Base-by-base conservation (phyloP, 2,329 filamentous ascomycete genomes). In the Ambrosiella xylebori region DNA sequence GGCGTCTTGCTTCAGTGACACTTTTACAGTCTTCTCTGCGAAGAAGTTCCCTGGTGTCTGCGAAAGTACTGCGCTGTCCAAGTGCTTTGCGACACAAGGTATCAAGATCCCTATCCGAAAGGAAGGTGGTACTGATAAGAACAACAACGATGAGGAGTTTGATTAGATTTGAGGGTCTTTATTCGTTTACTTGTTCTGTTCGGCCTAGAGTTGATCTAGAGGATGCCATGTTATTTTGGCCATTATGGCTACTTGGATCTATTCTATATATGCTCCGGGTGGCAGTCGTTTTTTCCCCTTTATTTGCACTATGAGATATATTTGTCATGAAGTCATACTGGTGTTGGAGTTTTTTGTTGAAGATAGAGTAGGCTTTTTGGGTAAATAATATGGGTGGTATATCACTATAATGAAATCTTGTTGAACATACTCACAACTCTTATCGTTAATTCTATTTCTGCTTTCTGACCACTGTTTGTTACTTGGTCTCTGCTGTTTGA, bases 41-140 rank as follows among this genome's bases (percentile, higher is more conserved):
- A 98, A 98, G 77, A 96, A 96, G 66, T 98, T 98, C 70, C 93
- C 93, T 0, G 93, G 93, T 45, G 93, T 98, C 1, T 95, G 95
- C 59, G 91, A 97, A 68, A 94, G 86, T 69, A 98, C 93, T 0
- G 72, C 82, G 3, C 73, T 97, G 15, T 96, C 90, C 76, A 95
- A 94, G 70, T 87, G 82, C 61, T 97, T 98, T 71, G 91, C 93
- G 2, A 77, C 80, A 1, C 93, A 98, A 66, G 93, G 93, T 27
- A 95, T 95, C 71, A 96, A 96, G 71, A 96, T 97, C 27, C 91
- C 91, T 0, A 96, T 97, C 57, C 76, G 91, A 19, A 96, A 96
- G 70, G 91, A 96, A 65, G 83, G 85, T 0, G 58, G 58, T 27
- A 68, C 68, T 12, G 71, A 71, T 44, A 68, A 62, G 66, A 76